These are phyloP conservation scores for Paraconiothyrium brasiliense DNA, from an alignment of 2,329 filamentous ascomycete genomes.

Conservation along the genomic window DNA sequence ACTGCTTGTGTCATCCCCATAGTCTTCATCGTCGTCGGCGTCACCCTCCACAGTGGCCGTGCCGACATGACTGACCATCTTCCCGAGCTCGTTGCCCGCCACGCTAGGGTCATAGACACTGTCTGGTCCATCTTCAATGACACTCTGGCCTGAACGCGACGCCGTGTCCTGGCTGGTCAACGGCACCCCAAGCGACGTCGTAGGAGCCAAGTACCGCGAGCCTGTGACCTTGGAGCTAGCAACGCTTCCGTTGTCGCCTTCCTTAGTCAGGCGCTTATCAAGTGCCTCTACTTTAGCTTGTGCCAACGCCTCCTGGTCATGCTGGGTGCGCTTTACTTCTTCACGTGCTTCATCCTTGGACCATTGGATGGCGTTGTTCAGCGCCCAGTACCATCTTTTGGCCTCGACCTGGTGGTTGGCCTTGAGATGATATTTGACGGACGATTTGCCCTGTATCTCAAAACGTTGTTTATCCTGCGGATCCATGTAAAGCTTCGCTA, in stretches of 20 bases:
- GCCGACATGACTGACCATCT: slow-evolving; percentile 59
- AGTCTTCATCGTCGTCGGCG: slow-evolving; percentile 74
- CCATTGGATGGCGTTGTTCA: slow-evolving; percentile 99
- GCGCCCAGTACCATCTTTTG: slow-evolving; percentile 98
- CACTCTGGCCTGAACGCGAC: slow-evolving; percentile 56
- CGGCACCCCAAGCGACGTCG: slow-evolving; percentile 60
- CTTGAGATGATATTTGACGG: slow-evolving; percentile 97
- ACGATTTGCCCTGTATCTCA: slow-evolving; percentile 97
- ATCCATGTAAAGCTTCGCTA: slow-evolving; percentile 94
- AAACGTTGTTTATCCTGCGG: slow-evolving; percentile 97
- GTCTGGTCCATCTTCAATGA: slow-evolving; percentile 62
- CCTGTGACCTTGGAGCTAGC: slow-evolving; percentile 43
- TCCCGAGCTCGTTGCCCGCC: slow-evolving; percentile 63
- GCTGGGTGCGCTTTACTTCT: slow-evolving; percentile 79
- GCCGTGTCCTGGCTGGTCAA: slow-evolving; percentile 52
- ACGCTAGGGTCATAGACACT: slow-evolving; percentile 67
- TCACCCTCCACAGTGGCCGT: slow-evolving; percentile 67
- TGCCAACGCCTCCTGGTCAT: slow-evolving; percentile 75
- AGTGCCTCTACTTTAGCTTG: slow-evolving; percentile 82
- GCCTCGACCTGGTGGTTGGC: slow-evolving; percentile 98
- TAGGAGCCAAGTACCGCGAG: slow-evolving; percentile 43
- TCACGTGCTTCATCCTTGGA: slow-evolving; percentile 96
- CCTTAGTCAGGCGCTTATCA: slow-evolving; percentile 55
- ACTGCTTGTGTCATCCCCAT: slow-evolving; percentile 81
- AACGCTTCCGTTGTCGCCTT: slow-evolving; percentile 55